Base-by-base conservation (phyloP, 805 yeast genomes). In the Pichia kluyveri region DNA sequence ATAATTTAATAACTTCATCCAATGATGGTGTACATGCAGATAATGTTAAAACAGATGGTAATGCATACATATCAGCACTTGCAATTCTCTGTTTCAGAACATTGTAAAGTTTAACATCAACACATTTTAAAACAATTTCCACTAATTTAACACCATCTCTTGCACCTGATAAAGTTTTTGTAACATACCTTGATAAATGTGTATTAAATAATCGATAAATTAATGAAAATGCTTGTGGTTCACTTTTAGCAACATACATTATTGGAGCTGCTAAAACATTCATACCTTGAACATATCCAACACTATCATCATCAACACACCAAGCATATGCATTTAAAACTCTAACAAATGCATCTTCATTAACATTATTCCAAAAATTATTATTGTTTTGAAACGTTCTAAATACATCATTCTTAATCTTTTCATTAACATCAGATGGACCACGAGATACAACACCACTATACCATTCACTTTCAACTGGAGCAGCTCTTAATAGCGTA, bases 11-110 rank as follows among this genome's bases (percentile, higher is more conserved):
- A 1, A 86, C 85, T 53, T 89, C 87, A 32, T 70, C 67, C 41
- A 90, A 68, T 0, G 96, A 90, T 10, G 95, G 95, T 7, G 95
- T 87, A 57, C 96, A 86, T 3, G 96, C 91, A 48, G 90, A 80
- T 42, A 90, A 68, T 0, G 97, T 89, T 53, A 90, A 66, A 1
- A 88, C 85, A 0, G 90, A 80, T 5, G 89, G 86, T 54, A 89
- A 81, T 0, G 95, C 96, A 61, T 89, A 89, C 27, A 89, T 79
- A 58, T 88, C 89, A 0, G 96, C 90, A 28, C 85, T 82, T 46
- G 89, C 68, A 57, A 84, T 72, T 56, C 82, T 82, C 43, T 83
- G 73, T 46, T 73, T 76, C 39, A 85, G 69, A 54, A 69, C 76
- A 32, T 72, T 71, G 58, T 73, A 80, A 31, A 90, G 71, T 26